Evolutionary conservation across 1,139 yeast genomes (phyloP).

Genomic region (Yamadazyma sp.): DNA sequence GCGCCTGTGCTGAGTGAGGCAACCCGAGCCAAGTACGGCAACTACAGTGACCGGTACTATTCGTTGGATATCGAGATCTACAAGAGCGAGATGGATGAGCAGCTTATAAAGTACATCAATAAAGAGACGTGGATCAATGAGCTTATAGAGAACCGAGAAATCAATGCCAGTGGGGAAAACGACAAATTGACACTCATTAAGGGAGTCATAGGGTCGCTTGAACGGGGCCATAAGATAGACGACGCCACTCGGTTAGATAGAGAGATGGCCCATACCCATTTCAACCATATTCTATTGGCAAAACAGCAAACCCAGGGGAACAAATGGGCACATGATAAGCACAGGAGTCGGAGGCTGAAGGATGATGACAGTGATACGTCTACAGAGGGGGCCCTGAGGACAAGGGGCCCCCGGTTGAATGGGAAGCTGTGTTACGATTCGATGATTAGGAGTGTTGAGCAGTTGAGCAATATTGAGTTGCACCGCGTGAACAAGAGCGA

Average conservation of each 20-base stretch:
- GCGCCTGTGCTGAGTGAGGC: constrained; percentile 4
- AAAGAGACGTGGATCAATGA: constrained; percentile 50
- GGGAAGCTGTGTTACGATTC: background rate
- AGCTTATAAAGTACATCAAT: constrained; percentile 47
- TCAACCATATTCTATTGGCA: background rate
- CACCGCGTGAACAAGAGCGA: background rate
- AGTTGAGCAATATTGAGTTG: constrained; percentile 1
- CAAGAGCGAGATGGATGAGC: constrained; percentile 53
- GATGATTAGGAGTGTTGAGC: background rate
- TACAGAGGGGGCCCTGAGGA: background rate
- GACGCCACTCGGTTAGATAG: background rate
- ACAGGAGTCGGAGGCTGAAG: background rate
- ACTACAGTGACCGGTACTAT: constrained; percentile 70
- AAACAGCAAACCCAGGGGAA: background rate
- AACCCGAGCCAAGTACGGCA: constrained; percentile 56
- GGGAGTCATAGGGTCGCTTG: background rate
- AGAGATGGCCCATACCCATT: constrained; percentile 2
- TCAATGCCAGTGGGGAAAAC: constrained; percentile 3
- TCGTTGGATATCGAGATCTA: constrained; percentile 66
- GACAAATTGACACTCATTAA: background rate
- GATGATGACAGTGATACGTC: background rate
- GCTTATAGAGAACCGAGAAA: constrained; percentile 14
- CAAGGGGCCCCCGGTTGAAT: background rate
- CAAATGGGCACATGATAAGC: too few species aligned
- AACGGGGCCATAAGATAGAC: background rate